phyloP scores from a whole-genome alignment of 352 stramenopile species.

The Phytophthora podocarpi region DNA sequence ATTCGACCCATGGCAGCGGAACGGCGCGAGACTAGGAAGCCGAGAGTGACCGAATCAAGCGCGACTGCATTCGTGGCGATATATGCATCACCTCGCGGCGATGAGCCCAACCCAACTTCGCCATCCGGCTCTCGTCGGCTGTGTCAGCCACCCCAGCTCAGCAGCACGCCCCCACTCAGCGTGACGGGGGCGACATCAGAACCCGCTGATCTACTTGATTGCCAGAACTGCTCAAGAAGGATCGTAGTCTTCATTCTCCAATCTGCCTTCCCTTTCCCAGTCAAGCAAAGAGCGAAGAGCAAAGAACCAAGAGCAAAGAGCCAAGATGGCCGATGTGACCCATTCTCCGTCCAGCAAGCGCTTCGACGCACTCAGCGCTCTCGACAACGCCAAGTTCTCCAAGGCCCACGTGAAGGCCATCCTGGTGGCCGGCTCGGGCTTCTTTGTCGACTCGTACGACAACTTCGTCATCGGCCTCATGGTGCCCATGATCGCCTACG shows the following conservation, averaged over 20 bases:
- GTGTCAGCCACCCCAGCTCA: conserved; percentile 8
- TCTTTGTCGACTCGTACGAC: conserved; percentile 65
- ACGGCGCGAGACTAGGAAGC: not conserved
- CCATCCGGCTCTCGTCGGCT: conserved; percentile 3
- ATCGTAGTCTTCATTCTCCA: conserved; percentile 18
- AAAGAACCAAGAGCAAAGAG: not conserved
- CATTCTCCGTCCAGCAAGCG: conserved; percentile 25
- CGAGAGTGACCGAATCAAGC: conserved; percentile 3
- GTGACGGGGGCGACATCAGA: conserved; percentile 6
- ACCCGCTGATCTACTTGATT: not conserved
- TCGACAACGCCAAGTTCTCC: conserved; percentile 59
- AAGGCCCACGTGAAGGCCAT: conserved; percentile 52
- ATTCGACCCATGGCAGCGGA: conserved; percentile 6
- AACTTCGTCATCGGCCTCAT: conserved; percentile 62
- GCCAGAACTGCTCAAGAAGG: not conserved
- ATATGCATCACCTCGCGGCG: conserved; percentile 12
- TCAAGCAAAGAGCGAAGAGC: too few relatives aligned
- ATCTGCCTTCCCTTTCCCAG: conserved; percentile 8
- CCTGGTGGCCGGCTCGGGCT: conserved; percentile 51
- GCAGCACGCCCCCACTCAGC: conserved; percentile 15
- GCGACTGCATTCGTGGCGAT: conserved; percentile 1
- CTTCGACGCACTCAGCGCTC: conserved; percentile 36
- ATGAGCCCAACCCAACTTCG: conserved; percentile 23
- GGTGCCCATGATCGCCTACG: conserved; percentile 56
- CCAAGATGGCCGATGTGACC: conserved; percentile 24